phyloP scores from a whole-genome alignment of 2,329 filamentous ascomycete species.

The Botrytis byssoidea region DNA sequence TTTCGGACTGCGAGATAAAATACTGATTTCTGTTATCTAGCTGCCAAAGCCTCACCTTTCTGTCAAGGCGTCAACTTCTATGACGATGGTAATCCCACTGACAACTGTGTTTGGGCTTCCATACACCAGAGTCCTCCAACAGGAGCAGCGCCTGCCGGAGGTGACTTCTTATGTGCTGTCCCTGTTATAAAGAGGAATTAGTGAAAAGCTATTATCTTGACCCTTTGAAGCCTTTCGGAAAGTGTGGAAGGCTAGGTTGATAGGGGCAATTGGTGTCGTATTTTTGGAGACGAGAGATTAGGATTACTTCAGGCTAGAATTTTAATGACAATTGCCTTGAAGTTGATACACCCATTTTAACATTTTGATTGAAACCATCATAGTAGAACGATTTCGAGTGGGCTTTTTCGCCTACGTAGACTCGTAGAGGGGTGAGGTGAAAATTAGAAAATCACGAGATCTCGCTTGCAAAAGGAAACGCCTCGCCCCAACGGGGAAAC shows the following conservation, averaged over 20 bases:
- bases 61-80: conserved; percentile 9
- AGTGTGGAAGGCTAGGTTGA: background rate
- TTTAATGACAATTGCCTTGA: conserved; percentile 6
- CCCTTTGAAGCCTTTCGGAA: background rate
- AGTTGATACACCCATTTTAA: background rate
- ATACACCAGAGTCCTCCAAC: background rate
- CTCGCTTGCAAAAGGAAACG: background rate
- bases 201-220: background rate
- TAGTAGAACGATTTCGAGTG: background rate
- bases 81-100: conserved; percentile 8
- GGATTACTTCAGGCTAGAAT: conserved; percentile 7
- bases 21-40: background rate
- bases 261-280: background rate
- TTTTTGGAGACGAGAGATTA: background rate
- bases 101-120: conserved; percentile 10
- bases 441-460: background rate
- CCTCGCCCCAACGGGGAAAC: background rate
- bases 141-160: background rate
- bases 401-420: background rate
- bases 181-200: conserved; percentile 1
- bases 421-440: background rate
- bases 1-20: background rate
- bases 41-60: background rate
- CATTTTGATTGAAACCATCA: background rate
- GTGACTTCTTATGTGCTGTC: background rate